Evolutionary conservation across 177 flowering plant genomes (phyloP), one percentile per base, ranked within the genome.

Genomic region (Vitis hybrid): DNA sequence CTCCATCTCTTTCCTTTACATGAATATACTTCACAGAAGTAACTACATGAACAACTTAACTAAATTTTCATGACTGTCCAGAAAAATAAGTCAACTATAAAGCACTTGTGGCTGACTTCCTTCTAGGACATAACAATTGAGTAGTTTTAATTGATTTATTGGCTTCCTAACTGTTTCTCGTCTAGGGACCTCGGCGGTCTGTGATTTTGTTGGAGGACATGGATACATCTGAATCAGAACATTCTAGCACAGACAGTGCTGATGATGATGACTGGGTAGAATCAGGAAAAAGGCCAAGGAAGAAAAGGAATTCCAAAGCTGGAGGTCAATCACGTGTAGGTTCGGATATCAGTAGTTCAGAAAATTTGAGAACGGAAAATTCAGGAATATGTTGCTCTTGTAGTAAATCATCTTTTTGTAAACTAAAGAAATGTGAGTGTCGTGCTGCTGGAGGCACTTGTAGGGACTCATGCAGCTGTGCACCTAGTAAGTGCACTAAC

Each of bases 151-250:
- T 26, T 26, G 30, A 26, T 26, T 26, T 26, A 26, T 26, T 26
- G 30, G 30, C 13, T 56, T 51, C 15, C 23, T 64, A 14, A 30
- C 21, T 56, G 8, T 48, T 6, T 14, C 4, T 51, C 26, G 34
- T 17, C 6, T 51, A 82, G 86, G 82, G 69, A 18, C 30, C 62
- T 10, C 76, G 83, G 13, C 72, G 52, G 57, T 83, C 86, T 1
- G 11, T 78, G 9, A 30, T 70, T 1, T n/a, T 79, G 1, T 17
- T 76, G 12, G 86, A 80, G 72, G 86, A 96, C 78, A 96, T 96
- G 99, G 98, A 94, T 70, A 92, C 84, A 48, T 91, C 99, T 67
- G 97, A 92, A 7, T 85, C 93, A 1, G 97, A 94, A 17, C 49
- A 78, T 48, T 82, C 88, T 17, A 85, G 79, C 60, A 15, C 39